phyloP scores from a whole-genome alignment of 75 land plant species.

The Pinus tabuliformis region DNA sequence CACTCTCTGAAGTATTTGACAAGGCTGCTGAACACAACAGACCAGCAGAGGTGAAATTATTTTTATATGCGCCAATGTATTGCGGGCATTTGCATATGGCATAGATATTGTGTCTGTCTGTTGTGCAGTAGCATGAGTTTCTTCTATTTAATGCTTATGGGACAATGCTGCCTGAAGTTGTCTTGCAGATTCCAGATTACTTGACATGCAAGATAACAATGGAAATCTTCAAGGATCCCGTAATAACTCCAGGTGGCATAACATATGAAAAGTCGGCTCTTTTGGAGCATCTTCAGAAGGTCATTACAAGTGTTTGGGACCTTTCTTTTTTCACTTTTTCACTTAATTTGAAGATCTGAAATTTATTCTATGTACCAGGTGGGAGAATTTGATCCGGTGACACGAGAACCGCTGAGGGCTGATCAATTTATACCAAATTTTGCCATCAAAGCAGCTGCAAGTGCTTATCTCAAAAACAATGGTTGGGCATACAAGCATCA shows the following conservation, averaged over 20 bases:
- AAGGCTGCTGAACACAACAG: conserved; percentile 34
- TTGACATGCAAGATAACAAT: conserved; percentile 45
- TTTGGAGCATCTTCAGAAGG: conserved; percentile 49
- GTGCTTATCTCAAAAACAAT: conserved; percentile 26
- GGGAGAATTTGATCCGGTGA: conserved; percentile 44
- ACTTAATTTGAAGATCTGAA: neutral
- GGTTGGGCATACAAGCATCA: conserved; percentile 40
- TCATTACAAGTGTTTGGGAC: conserved; percentile 4
- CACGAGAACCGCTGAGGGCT: conserved; percentile 24
- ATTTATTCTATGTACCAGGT: conserved; percentile 19
- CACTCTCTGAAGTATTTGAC: conserved; percentile 31
- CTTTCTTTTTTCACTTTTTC: neutral
- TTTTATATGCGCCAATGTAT: neutral
- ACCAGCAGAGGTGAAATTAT: conserved; percentile 36
- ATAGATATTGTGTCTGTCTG: neutral
- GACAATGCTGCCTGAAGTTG: neutral
- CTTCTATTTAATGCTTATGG: neutral
- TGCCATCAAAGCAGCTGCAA: conserved; percentile 46
- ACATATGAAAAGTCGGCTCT: conserved; percentile 42
- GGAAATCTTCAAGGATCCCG: conserved; percentile 45
- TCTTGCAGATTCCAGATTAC: conserved; percentile 36
- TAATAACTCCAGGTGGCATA: conserved; percentile 50
- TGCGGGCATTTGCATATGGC: neutral
- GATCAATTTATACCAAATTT: conserved; percentile 33
- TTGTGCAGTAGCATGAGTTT: neutral